Evolutionary conservation across 176 grass and related monocot species (phyloP).

Genomic region (Rhynchospora breviuscula): DNA sequence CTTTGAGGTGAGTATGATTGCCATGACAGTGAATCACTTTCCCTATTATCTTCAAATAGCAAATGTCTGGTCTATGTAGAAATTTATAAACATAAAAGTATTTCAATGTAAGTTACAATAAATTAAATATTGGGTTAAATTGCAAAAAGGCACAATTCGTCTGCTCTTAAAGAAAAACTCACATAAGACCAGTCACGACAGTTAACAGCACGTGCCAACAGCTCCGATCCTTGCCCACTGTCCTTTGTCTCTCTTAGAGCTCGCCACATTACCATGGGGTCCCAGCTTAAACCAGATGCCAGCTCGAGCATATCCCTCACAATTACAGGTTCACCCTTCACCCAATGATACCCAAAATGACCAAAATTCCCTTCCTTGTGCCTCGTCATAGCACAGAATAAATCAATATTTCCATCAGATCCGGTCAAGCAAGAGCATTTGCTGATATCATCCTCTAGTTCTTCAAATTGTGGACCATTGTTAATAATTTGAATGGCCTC

Average conservation of each 20-base stretch:
- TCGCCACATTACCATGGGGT: slow-evolving; percentile 91
- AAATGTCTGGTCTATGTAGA: neutral
- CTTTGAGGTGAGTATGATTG: neutral
- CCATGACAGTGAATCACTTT: neutral
- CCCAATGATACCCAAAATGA: slow-evolving; percentile 81
- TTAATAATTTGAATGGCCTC: slow-evolving; percentile 24
- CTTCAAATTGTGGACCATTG: neutral
- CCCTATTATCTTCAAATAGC: neutral
- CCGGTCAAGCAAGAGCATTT: slow-evolving; percentile 37
- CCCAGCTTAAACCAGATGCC: slow-evolving; percentile 83
- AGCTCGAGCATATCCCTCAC: slow-evolving; percentile 50
- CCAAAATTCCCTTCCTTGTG: slow-evolving; percentile 35
- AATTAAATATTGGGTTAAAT: neutral
- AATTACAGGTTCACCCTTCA: slow-evolving; percentile 70
- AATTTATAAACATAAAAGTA: neutral
- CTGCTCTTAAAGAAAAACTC: neutral
- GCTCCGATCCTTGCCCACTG: neutral
- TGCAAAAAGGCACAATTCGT: neutral
- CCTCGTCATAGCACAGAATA: slow-evolving; percentile 54
- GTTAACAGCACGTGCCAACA: slow-evolving; percentile 45
- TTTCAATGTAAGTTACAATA: neutral
- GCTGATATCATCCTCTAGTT: neutral
- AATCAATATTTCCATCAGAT: slow-evolving; percentile 37
- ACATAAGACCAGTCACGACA: slow-evolving; percentile 58
- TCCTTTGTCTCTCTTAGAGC: slow-evolving; percentile 50